Percentiles rank a stretch among this genome's conserved stretches.
These are phyloP conservation scores for Clarkia xantiana DNA, from an alignment of 345 rosid genomes.

Conservation along the genomic window DNA sequence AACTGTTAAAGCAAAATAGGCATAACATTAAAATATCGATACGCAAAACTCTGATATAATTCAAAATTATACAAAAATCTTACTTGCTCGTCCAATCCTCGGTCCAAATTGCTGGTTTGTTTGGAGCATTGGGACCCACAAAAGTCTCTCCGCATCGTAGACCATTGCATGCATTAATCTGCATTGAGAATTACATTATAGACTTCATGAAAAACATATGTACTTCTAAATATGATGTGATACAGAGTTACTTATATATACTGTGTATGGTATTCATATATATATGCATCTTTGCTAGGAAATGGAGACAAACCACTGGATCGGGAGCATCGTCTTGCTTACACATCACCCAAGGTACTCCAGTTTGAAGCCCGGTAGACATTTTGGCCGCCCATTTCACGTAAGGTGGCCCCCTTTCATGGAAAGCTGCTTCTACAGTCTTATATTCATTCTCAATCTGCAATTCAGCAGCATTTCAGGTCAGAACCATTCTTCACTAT, in stretches of 20 bases:
- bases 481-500: no score
- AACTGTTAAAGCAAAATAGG: constrained; percentile 19
- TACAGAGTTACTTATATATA: no score
- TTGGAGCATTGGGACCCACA: constrained; percentile 61
- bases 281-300: neutral
- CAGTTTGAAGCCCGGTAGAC: constrained; percentile 60
- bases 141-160: constrained; percentile 71
- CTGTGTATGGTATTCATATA: no score
- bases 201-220: neutral
- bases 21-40: neutral
- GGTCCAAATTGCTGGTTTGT: constrained; percentile 83
- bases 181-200: constrained; percentile 4
- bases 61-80: no score
- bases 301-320: constrained; percentile 45
- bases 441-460: constrained; percentile 81
- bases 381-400: constrained; percentile 61
- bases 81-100: constrained; percentile 85
- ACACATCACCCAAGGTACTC: constrained; percentile 93
- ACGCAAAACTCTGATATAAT: neutral
- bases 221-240: neutral
- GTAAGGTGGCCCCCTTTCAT: constrained; percentile 41
- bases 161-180: constrained; percentile 77
- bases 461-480: neutral
- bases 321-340: constrained; percentile 79
- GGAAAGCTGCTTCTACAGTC: constrained; percentile 34